Evolutionary conservation across 306 rosid species (phyloP), one percentile per base, ranked within the genome.

Genomic region (Glycine soja): DNA sequence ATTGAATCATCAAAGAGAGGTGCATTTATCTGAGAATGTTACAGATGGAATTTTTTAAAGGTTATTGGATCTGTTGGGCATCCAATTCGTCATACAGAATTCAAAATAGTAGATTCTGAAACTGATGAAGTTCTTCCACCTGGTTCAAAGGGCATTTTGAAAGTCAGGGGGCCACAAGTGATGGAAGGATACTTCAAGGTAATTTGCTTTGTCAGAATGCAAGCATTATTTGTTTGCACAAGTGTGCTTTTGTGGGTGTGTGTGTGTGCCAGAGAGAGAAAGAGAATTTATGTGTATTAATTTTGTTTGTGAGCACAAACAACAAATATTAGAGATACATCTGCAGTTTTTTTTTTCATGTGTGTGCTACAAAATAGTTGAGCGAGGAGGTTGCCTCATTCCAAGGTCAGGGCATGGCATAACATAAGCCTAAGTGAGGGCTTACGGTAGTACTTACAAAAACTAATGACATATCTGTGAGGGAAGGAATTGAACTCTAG

Each of bases 181-280:
- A 95, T 93, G 97, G 89, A 87, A 80, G 99, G 99, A 72, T 95
- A 95, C 89, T 93, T 85, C 82, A 92, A 95, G 97, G 99, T 95
- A 86, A 83, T 72, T 58, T 67, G 45, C 74, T 75, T 72, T n/a
- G 71, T 77, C 14, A 42, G 77, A 57, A 59, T 76, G n/a, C 45
- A 16, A 80, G 38, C 62, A 24, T 16, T 0, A 9, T 13, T 3
- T 58, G 69, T 78, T 72, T 72, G 84, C 34, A 38, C 52, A 70
- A 40, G 58, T 42, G 3, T 36, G 40, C 5, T 36, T 36, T 36
- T 36, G 40, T 42, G 45, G 5, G 45, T 18, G 32, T 77, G 10
- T 4, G 57, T 36, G 51, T 34, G 13, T 12, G 47, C 12, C 64
- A 10, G 85, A 56, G 64, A 15, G 32, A 19, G 71, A 30, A 52